Evolutionary conservation across 2,329 filamentous ascomycete species (phyloP).

Genomic region (Phyllosticta capitalensis): DNA sequence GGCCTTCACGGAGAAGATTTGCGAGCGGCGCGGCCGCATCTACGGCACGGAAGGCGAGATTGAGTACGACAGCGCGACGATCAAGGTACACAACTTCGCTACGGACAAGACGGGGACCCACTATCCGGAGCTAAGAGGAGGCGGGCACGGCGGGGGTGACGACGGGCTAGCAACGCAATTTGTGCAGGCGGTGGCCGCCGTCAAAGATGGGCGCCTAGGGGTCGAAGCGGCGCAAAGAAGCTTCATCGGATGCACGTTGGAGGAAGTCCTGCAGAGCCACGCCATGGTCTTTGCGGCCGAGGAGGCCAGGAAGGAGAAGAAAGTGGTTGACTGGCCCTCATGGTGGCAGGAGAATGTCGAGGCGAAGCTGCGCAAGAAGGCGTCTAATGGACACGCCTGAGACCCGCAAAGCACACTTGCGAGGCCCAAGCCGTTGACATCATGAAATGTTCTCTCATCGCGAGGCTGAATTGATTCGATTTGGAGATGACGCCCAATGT

Average conservation of each 20-base stretch:
- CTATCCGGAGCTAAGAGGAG: constrained; percentile 50
- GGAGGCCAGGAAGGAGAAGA: constrained; percentile 61
- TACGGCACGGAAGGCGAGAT: constrained; percentile 85
- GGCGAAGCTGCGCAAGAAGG: not conserved
- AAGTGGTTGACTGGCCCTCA: constrained; percentile 61
- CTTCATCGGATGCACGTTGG: constrained; percentile 71
- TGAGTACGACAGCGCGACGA: constrained; percentile 68
- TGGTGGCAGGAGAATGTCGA: constrained; percentile 55
- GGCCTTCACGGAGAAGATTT: constrained; percentile 78
- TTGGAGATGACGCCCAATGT: not conserved
- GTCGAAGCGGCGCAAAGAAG: constrained; percentile 63
- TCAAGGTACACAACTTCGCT: constrained; percentile 65
- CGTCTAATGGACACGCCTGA: not conserved
- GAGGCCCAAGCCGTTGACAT: not conserved
- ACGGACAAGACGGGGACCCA: constrained; percentile 47
- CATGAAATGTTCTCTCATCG: not conserved
- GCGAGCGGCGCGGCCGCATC: constrained; percentile 72
- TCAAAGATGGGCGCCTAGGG: constrained; percentile 59
- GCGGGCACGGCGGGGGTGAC: constrained; percentile 70
- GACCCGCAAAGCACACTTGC: not conserved
- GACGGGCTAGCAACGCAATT: constrained; percentile 74
- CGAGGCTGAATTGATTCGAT: not conserved
- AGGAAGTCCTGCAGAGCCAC: constrained; percentile 83
- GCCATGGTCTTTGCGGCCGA: constrained; percentile 92
- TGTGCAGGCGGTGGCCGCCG: constrained; percentile 68